Base-by-base conservation (phyloP, 352 stramenopile species). In the Hyaloperonospora brassicae region DNA sequence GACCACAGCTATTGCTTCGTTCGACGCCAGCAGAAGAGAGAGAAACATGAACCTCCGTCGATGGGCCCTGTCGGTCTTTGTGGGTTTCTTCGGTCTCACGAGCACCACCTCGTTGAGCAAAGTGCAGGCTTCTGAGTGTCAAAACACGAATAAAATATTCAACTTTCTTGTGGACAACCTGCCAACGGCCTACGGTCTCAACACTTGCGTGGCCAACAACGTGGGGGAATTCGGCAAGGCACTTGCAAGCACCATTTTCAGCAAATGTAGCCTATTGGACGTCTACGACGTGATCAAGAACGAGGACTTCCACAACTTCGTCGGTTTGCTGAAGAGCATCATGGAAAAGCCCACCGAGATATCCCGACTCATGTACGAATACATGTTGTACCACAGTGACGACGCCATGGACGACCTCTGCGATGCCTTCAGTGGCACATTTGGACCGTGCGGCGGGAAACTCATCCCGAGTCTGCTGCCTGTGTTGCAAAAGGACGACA, bases 121-220 rank as follows among this genome's bases (percentile, higher is more conserved):
- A 39, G 57, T 66, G 8, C 47, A 62, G 48, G 58, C 66, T 40
- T 47, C 65, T 17, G 46, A 46, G 21, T 75, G 66, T 60, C 68
- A 5, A 35, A 58, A 54, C 4, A 52, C 54, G 0, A 55, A 76
- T 10, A 39, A 44, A 11, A 30, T 21, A 40, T 71, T 71, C 25
- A 52, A 53, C 12, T 61, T 76, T 67, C 49, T 70, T 49, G 55
- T 62, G 4, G 17, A 67, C 7, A 46, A 41, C 8, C 48, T 83
- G 3, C 70, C 73, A 2, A 55, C 61, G 0, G 61, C 50, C 40
- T 76, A 71, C 48, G 73, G 70, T 1, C 45, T 83, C 49, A 75
- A 80, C 52, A 70, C 55, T 50, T 84, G 73, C 47, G 50, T 80
- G 8, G 68, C 70, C 24, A 84, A 80, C 59, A 80, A 84, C 41